Percentiles rank a stretch among this genome's conserved stretches.
Evolutionary conservation across 2,329 filamentous ascomycete species (phyloP).

Genomic region (Ceratocystis eucalypticola): DNA sequence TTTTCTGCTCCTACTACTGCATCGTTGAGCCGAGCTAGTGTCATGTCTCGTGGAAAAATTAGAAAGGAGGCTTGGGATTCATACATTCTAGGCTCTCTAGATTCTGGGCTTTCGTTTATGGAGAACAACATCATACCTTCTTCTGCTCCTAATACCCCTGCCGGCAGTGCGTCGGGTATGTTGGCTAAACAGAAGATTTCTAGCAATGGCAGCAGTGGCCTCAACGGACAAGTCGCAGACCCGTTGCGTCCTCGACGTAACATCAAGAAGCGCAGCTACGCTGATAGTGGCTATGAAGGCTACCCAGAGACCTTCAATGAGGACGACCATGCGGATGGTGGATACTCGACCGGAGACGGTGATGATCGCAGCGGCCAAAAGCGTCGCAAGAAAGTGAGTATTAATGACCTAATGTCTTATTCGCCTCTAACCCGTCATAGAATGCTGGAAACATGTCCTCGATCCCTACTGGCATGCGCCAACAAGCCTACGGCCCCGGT

Average conservation of each 20-base stretch:
- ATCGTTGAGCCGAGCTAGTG: slow-evolving; percentile 37
- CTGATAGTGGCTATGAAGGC: slow-evolving; percentile 60
- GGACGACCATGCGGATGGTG: slow-evolving; percentile 47
- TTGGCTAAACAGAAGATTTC: background rate
- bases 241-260: slow-evolving; percentile 47
- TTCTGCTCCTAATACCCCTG: slow-evolving; percentile 13
- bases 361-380: slow-evolving; percentile 47
- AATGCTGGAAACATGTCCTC: slow-evolving; percentile 33
- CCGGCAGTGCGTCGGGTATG: slow-evolving; percentile 9
- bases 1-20: slow-evolving; percentile 34
- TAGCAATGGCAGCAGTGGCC: background rate
- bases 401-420: slow-evolving; percentile 22
- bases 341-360: slow-evolving; percentile 60
- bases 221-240: slow-evolving; percentile 24
- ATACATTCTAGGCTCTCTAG: slow-evolving; percentile 18
- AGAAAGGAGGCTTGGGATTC: slow-evolving; percentile 21
- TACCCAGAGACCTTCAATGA: slow-evolving; percentile 60
- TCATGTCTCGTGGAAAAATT: slow-evolving; percentile 40
- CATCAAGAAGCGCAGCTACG: slow-evolving; percentile 62
- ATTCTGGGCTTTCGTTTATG: slow-evolving; percentile 11
- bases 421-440: slow-evolving; percentile 34
- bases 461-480: slow-evolving; percentile 33
- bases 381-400: slow-evolving; percentile 50
- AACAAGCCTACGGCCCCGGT: slow-evolving; percentile 43
- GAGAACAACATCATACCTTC: slow-evolving; percentile 9